Evolutionary conservation across 805 yeast genomes (phyloP).

Genomic region (Pichia manshurica): DNA sequence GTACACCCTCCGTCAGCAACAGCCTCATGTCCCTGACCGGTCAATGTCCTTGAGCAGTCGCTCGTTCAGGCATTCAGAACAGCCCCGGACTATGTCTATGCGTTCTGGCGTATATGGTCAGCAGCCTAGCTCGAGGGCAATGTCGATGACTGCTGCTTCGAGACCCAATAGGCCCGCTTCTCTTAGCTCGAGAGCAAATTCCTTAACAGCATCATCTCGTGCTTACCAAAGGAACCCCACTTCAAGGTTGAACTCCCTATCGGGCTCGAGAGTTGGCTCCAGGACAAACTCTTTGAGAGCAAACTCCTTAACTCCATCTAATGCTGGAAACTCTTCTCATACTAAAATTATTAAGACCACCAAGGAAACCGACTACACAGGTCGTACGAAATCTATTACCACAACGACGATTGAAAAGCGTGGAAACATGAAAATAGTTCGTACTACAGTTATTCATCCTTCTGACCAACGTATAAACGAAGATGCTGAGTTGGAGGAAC

Average conservation of each 20-base stretch:
- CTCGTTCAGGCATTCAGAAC: slow-evolving; percentile 21
- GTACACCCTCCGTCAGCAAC: not conserved
- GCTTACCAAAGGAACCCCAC: slow-evolving; percentile 6
- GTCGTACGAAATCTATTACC: slow-evolving; percentile 51
- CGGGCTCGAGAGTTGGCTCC: slow-evolving; percentile 14
- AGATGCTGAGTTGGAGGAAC: slow-evolving; percentile 23
- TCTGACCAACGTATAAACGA: slow-evolving; percentile 17
- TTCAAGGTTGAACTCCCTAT: slow-evolving; percentile 4
- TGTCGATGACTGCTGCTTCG: slow-evolving; percentile 7
- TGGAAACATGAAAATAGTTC: slow-evolving; percentile 44
- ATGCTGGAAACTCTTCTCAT: slow-evolving; percentile 2
- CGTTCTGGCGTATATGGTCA: slow-evolving; percentile 15
- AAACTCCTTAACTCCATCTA: slow-evolving; percentile 16
- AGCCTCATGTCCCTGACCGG: slow-evolving; percentile 14
- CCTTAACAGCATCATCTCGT: slow-evolving; percentile 10
- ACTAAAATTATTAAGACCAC: slow-evolving; percentile 43
- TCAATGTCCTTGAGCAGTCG: slow-evolving; percentile 31
- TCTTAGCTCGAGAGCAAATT: slow-evolving; percentile 20
- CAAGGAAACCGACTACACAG: slow-evolving; percentile 43
- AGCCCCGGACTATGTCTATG: slow-evolving; percentile 20
- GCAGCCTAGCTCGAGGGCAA: slow-evolving; percentile 5
- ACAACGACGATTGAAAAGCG: slow-evolving; percentile 45
- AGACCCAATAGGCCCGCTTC: not conserved
- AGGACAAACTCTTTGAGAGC: slow-evolving; percentile 29
- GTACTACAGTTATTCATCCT: slow-evolving; percentile 39